Conservation (phyloP, 495 filamentous ascomycete genomes). For the Penicillium daleae region DNA sequence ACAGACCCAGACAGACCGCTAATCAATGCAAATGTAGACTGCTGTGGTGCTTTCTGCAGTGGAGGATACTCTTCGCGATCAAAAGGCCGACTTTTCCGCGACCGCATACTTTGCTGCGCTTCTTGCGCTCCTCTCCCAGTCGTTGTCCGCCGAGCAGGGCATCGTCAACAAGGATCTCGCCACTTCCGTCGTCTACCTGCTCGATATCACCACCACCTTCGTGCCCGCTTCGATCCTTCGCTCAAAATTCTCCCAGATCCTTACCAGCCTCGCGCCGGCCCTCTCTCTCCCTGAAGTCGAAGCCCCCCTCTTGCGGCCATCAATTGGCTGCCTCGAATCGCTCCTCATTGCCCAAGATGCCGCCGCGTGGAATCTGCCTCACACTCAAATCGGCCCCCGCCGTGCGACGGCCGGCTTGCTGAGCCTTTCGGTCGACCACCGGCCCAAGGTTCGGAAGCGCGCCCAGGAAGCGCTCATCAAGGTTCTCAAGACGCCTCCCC, state of each 20-base stretch:
- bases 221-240: slow-evolving; percentile 83
- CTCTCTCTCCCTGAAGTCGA: slow-evolving; percentile 80
- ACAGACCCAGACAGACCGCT: slow-evolving; percentile 10
- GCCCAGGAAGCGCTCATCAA: slow-evolving; percentile 87
- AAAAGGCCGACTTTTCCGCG: slow-evolving; percentile 77
- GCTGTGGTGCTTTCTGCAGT: slow-evolving; percentile 86
- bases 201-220: slow-evolving; percentile 84
- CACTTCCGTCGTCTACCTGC: slow-evolving; percentile 89
- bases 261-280: slow-evolving; percentile 81
- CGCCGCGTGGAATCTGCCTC: slow-evolving; percentile 81
- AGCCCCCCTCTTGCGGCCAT: slow-evolving; percentile 81
- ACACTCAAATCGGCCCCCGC: slow-evolving; percentile 83
- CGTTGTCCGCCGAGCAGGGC: slow-evolving; percentile 61
- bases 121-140: slow-evolving; percentile 82
- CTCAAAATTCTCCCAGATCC: slow-evolving; percentile 91
- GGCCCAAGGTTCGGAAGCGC: slow-evolving; percentile 93
- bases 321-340: slow-evolving; percentile 91
- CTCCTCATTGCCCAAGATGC: slow-evolving; percentile 87
- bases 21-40: slow-evolving; percentile 59
- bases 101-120: slow-evolving; percentile 96
- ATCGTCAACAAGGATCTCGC: slow-evolving; percentile 82
- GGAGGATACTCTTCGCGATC: slow-evolving; percentile 86
- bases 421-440: slow-evolving; percentile 78
- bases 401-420: slow-evolving; percentile 86
- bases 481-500: slow-evolving; percentile 79